Evolutionary conservation across 2,329 filamentous ascomycete species (phyloP).

Genomic region (Sporothrix euskadiensis): DNA sequence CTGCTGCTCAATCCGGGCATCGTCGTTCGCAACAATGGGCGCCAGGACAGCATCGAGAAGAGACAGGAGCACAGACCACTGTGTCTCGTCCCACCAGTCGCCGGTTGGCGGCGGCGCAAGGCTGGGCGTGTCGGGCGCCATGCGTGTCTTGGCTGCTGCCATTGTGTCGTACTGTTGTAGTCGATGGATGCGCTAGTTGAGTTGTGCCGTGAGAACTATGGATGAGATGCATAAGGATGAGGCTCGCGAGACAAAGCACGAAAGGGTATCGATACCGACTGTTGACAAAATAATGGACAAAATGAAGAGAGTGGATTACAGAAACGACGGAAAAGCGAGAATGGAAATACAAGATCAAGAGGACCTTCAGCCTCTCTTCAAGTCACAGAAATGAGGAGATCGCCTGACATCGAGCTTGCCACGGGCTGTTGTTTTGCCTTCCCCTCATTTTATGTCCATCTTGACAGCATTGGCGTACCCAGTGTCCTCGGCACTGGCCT

Average conservation of each 20-base stretch:
- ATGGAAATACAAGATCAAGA: neutral
- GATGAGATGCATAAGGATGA: neutral
- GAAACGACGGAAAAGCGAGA: neutral
- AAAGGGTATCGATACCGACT: neutral
- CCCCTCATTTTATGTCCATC: constrained; percentile 14
- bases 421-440: constrained; percentile 8
- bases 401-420: neutral
- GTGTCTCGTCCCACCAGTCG: constrained; percentile 48
- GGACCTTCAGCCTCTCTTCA: neutral
- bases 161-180: neutral
- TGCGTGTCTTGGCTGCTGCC: neutral
- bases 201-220: neutral
- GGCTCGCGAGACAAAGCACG: neutral
- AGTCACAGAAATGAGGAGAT: neutral
- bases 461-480: constrained; percentile 12
- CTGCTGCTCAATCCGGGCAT: neutral
- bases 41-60: constrained; percentile 62
- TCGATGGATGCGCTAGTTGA: neutral
- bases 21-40: constrained; percentile 51
- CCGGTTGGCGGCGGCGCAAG: constrained; percentile 29
- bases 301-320: neutral
- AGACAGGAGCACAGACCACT: constrained; percentile 58
- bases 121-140: neutral
- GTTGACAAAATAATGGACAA: neutral
- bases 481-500: constrained; percentile 27